These are phyloP conservation scores for Copromyces sp. DNA, from an alignment of 495 filamentous ascomycete species.

Conservation along the genomic window DNA sequence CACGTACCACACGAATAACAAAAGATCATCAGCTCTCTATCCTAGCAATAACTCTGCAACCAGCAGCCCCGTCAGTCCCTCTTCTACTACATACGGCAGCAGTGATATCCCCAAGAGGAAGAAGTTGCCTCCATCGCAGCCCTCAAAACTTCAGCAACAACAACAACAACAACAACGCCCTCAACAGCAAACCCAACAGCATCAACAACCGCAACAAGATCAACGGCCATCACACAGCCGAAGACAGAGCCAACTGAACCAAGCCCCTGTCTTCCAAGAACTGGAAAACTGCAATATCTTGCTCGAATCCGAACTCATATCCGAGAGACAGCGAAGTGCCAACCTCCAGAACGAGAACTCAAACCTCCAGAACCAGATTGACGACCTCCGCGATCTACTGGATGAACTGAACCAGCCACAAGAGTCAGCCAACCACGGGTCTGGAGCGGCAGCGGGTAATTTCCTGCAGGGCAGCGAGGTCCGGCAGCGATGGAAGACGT, in stretches of 20 bases:
- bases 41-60: background rate
- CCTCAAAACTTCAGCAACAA: background rate
- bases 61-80: background rate
- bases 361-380: background rate
- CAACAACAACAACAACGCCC: background rate
- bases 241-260: background rate
- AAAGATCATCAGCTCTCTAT: background rate
- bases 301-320: background rate
- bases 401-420: background rate
- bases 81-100: background rate
- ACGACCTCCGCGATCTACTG: background rate
- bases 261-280: background rate
- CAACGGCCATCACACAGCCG: background rate
- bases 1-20: background rate
- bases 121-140: background rate
- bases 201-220: background rate
- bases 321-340: background rate
- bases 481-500: background rate
- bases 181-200: background rate
- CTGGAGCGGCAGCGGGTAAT: background rate
- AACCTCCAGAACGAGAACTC: background rate
- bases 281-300: background rate
- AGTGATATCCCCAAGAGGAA: background rate
- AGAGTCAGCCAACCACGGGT: background rate
- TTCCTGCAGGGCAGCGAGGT: background rate